phyloP scores from a whole-genome alignment of 2,329 filamentous ascomycete genomes.

The Colletotrichum salicis region DNA sequence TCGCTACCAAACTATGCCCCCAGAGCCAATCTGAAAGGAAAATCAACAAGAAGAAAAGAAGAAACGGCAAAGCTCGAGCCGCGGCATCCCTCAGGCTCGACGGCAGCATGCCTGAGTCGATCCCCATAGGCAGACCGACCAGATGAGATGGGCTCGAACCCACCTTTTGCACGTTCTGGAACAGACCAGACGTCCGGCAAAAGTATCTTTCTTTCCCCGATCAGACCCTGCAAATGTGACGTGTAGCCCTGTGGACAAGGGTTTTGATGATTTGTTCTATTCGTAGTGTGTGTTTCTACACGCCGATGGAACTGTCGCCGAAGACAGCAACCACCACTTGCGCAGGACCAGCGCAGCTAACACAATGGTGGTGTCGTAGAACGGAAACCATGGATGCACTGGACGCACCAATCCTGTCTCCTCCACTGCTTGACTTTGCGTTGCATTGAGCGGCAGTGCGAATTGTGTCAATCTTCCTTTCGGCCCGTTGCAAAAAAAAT shows the following conservation, averaged over 20 bases:
- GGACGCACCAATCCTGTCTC: neutral
- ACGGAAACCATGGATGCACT: neutral
- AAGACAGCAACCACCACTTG: neutral
- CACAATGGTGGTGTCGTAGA: neutral
- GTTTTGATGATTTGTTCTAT: neutral
- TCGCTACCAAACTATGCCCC: neutral
- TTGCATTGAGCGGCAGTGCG: slow-evolving; percentile 13
- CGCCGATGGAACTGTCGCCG: neutral
- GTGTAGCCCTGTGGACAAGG: slow-evolving; percentile 19
- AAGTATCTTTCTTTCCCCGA: slow-evolving; percentile 24
- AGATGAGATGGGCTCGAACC: slow-evolving; percentile 26
- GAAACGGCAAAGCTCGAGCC: slow-evolving; percentile 13
- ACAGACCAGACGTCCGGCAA: slow-evolving; percentile 29
- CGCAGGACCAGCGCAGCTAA: neutral
- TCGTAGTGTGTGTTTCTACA: neutral
- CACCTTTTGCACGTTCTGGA: slow-evolving; percentile 31
- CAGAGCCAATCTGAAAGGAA: neutral
- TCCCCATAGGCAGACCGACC: slow-evolving; percentile 25
- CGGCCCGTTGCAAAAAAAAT: neutral
- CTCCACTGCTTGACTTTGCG: slow-evolving; percentile 24
- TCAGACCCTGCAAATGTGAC: slow-evolving; percentile 32
- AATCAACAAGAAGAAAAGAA: neutral
- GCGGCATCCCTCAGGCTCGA: slow-evolving; percentile 11
- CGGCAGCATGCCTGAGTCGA: slow-evolving; percentile 28
- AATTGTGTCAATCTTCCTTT: slow-evolving; percentile 18